A percentile compares a stretch with the other conserved stretches of the same genome.
phyloP scores from a whole-genome alignment of 495 filamentous ascomycete species.

The Tuber melanosporum region DNA sequence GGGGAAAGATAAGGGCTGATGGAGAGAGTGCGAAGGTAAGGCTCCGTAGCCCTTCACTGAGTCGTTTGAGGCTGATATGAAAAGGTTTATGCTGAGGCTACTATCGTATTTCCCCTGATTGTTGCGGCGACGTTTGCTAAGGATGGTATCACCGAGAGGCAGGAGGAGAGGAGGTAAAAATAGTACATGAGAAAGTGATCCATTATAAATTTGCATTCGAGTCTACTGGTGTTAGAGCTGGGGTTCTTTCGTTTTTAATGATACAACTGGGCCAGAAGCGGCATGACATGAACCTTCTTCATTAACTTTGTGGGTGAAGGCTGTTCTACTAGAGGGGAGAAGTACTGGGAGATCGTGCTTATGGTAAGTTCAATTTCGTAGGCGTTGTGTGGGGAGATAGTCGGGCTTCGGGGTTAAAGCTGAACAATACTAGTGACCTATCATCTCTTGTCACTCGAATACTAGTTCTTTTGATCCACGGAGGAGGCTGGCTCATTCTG shows the following conservation, averaged over 20 bases:
- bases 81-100: slow-evolving; percentile 85
- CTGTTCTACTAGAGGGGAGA: not conserved
- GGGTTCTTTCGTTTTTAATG: not conserved
- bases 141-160: not conserved
- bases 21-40: slow-evolving; percentile 78
- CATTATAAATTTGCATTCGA: not conserved
- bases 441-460: not conserved
- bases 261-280: not conserved
- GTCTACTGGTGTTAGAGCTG: not conserved
- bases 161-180: not conserved
- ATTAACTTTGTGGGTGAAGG: not conserved
- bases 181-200: not conserved
- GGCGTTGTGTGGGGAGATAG: not conserved
- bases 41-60: not conserved
- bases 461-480: not conserved
- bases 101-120: slow-evolving; percentile 84
- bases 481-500: not conserved
- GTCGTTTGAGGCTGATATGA: not conserved
- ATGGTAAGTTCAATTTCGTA: not conserved
- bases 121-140: slow-evolving; percentile 71
- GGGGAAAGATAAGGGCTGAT: slow-evolving; percentile 92
- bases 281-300: not conserved
- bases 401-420: not conserved
- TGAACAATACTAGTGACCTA: not conserved
- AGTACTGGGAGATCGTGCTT: not conserved